Evolutionary conservation across 441 rosid genomes (phyloP).

Genomic region (Pelargonium myrrhifolium): DNA sequence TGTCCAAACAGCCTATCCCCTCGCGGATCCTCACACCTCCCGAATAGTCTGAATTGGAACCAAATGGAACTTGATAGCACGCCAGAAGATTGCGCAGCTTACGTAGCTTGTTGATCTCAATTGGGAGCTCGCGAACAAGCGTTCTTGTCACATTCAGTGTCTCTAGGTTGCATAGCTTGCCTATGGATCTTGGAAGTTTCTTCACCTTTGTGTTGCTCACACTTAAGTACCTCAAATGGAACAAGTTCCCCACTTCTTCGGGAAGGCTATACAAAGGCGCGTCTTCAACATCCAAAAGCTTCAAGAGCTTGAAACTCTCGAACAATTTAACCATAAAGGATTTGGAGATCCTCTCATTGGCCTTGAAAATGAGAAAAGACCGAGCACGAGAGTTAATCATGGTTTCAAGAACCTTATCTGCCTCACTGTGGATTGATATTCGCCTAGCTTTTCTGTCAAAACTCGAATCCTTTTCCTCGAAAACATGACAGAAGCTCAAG

Average conservation of each 20-base stretch:
- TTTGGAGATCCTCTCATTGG: not conserved
- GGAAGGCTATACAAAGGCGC: not conserved
- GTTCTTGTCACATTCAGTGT: conserved; percentile 10
- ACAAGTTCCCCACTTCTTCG: conserved; percentile 12
- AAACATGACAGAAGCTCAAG: not conserved
- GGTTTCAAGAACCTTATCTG: not conserved
- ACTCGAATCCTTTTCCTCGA: not conserved
- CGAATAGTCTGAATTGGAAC: not conserved
- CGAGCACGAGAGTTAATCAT: not conserved
- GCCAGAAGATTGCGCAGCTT: conserved; percentile 1
- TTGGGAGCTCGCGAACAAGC: conserved; percentile 2
- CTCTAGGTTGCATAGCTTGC: conserved; percentile 9
- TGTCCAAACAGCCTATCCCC: not conserved
- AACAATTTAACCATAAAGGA: not conserved
- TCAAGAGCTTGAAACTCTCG: conserved; percentile 6
- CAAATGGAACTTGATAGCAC: too few relatives aligned
- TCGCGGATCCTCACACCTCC: not conserved
- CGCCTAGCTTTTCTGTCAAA: not conserved
- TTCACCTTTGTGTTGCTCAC: conserved; percentile 9
- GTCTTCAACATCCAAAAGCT: conserved; percentile 10
- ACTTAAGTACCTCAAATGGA: conserved; percentile 14
- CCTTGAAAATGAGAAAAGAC: not conserved
- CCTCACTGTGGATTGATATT: not conserved
- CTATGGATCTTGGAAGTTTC: conserved; percentile 15
- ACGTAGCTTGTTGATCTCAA: not conserved